Conservation (phyloP, 2,329 filamentous ascomycete species). For the Elsinoe arachidis region DNA sequence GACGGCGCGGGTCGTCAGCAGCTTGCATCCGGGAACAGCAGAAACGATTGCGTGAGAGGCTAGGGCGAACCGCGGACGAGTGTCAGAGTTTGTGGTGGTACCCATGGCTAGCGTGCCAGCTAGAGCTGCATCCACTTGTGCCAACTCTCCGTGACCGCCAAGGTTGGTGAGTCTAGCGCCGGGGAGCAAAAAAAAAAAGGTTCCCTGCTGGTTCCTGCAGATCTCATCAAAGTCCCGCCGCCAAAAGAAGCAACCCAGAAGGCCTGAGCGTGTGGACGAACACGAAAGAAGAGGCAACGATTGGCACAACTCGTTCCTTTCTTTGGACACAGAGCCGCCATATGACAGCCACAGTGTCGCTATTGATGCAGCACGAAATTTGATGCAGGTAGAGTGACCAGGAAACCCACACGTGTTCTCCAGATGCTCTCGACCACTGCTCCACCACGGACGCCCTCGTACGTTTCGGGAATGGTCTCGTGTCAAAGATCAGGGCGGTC, state of each 20-base stretch:
- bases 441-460: slow-evolving; percentile 1
- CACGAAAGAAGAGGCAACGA: slow-evolving; percentile 8
- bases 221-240: background rate
- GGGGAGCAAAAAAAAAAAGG: background rate
- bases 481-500: slow-evolving; percentile 6
- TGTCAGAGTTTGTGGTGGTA: slow-evolving; percentile 4
- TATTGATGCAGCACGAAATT: slow-evolving; percentile 6
- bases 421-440: background rate
- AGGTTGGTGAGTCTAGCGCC: slow-evolving; percentile 8
- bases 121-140: slow-evolving; percentile 8
- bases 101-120: slow-evolving; percentile 9
- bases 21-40: slow-evolving; percentile 8
- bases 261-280: background rate
- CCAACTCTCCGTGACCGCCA: slow-evolving; percentile 6
- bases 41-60: slow-evolving; percentile 11
- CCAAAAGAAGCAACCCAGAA: slow-evolving; percentile 2
- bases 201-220: slow-evolving; percentile 11
- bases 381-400: background rate
- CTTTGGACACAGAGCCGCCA: background rate
- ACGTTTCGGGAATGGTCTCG: background rate
- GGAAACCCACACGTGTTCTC: slow-evolving; percentile 4
- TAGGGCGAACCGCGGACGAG: slow-evolving; percentile 9
- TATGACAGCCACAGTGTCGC: slow-evolving; percentile 2
- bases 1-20: slow-evolving; percentile 8
- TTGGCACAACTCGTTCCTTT: slow-evolving; percentile 1